Conservation (phyloP, 2,329 filamentous ascomycete genomes). For the Trichoderma asperellum region DNA sequence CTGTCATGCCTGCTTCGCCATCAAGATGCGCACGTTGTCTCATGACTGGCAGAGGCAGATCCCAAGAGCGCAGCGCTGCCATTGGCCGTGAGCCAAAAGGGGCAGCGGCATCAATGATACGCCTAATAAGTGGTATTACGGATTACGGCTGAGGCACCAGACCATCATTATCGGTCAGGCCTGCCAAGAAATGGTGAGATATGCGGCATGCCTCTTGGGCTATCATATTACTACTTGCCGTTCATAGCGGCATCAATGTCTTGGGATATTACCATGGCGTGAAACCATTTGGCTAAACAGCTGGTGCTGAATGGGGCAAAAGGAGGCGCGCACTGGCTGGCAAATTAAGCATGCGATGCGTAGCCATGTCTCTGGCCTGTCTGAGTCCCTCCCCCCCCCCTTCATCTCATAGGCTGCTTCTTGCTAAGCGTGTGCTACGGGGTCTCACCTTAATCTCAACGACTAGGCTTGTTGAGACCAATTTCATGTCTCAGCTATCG, state of each 20-base stretch:
- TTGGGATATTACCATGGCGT: conserved; percentile 21
- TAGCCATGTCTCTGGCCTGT: conserved; percentile 26
- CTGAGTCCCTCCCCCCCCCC: conserved; percentile 15
- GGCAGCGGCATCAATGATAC: not conserved
- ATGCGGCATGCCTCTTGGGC: conserved; percentile 7
- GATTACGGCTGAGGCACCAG: not conserved
- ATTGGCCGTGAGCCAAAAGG: conserved; percentile 18
- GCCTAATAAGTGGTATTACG: not conserved
- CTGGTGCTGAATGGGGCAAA: conserved; percentile 1
- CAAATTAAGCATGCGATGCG: conserved; percentile 29
- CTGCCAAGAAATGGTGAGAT: conserved; percentile 23
- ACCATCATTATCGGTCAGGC: not conserved
- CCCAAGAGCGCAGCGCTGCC: not conserved
- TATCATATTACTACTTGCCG: not conserved
- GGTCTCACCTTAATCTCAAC: conserved; percentile 27
- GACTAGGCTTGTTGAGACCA: conserved; percentile 23
- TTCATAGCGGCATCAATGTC: conserved; percentile 12
- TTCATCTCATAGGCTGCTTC: conserved; percentile 13
- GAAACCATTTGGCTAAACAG: conserved; percentile 18
- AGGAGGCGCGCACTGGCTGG: conserved; percentile 2
- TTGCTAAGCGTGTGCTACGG: conserved; percentile 6
- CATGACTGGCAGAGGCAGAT: conserved; percentile 29
- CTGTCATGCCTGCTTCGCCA: conserved; percentile 4
- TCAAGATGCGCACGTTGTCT: conserved; percentile 28
- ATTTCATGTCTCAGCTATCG: conserved; percentile 15